Evolutionary conservation across 495 filamentous ascomycete genomes (phyloP).

Genomic region (Penicillium coprophilum): DNA sequence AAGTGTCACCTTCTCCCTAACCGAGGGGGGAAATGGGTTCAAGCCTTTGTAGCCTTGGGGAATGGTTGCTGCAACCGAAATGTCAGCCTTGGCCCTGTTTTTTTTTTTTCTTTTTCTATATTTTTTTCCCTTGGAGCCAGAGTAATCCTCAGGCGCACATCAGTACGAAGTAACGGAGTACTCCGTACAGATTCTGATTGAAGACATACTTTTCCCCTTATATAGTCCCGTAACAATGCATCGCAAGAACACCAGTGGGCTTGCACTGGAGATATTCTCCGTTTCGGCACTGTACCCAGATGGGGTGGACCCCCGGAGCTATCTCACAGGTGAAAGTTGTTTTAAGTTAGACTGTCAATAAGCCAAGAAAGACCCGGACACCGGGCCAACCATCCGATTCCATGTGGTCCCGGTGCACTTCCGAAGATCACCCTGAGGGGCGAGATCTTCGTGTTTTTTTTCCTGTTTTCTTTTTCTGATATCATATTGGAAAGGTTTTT

Average conservation of each 20-base stretch:
- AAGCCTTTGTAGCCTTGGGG: too few relatives aligned
- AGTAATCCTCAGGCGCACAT: too few relatives aligned
- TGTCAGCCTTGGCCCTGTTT: too few relatives aligned
- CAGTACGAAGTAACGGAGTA: too few relatives aligned
- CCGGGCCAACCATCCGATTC: slow-evolving; percentile 29
- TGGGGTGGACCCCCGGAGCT: neutral
- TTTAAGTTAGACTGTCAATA: neutral
- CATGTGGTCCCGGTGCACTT: slow-evolving; percentile 38
- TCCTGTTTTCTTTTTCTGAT: neutral
- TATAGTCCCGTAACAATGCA: too few relatives aligned
- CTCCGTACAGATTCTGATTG: too few relatives aligned
- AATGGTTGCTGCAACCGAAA: too few relatives aligned
- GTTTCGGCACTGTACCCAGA: neutral
- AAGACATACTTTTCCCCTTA: too few relatives aligned
- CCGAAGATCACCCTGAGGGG: slow-evolving; percentile 33
- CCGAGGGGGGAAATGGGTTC: slow-evolving; percentile 10
- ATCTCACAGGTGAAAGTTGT: too few relatives aligned
- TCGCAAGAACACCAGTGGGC: neutral
- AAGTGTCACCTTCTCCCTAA: neutral
- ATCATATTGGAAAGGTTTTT: too few relatives aligned
- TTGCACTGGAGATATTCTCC: slow-evolving; percentile 3
- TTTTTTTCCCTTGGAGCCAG: neutral
- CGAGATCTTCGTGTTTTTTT: slow-evolving; percentile 25
- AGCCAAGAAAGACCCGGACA: slow-evolving; percentile 20
- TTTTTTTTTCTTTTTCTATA: neutral